A percentile compares a stretch with the other conserved stretches of the same genome.
Evolutionary conservation across 1,139 yeast species (phyloP).

Genomic region (Blastobotrys arbuscula): DNA sequence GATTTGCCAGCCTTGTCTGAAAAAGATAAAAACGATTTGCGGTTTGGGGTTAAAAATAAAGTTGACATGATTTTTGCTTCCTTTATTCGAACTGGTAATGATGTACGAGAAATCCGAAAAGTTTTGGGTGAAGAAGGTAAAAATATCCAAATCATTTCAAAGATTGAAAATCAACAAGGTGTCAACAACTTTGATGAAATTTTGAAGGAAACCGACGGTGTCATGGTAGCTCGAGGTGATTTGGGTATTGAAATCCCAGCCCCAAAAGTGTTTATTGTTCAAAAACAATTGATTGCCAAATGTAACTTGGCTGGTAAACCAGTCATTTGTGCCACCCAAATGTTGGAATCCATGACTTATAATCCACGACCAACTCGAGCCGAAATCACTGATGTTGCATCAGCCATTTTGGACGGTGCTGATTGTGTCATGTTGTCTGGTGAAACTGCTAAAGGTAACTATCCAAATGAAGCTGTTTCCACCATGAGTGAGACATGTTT

Average conservation of each 20-base stretch:
- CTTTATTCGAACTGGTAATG: constrained; percentile 91
- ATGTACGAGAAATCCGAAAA: constrained; percentile 82
- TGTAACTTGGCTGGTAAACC: constrained; percentile 99
- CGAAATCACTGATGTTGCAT: constrained; percentile 98
- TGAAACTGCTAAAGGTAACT: constrained; percentile 99
- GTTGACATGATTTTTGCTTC: constrained; percentile 99
- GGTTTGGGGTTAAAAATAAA: constrained; percentile 92
- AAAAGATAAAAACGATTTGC: constrained; percentile 87
- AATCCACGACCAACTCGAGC: constrained; percentile 99
- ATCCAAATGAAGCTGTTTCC: constrained; percentile 94
- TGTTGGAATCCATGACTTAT: constrained; percentile 99
- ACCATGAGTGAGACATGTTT: constrained; percentile 98
- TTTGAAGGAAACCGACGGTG: constrained; percentile 93
- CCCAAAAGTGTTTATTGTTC: constrained; percentile 96
- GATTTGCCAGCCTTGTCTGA: constrained; percentile 97
- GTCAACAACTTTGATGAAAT: constrained; percentile 98
- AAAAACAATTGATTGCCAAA: constrained; percentile 97
- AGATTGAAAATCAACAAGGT: constrained; percentile 99
- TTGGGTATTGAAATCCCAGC: constrained; percentile 99
- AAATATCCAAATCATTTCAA: constrained; percentile 90
- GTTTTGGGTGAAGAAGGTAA: constrained; percentile 96
- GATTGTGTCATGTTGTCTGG: constrained; percentile 99
- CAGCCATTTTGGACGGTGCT: constrained; percentile 98
- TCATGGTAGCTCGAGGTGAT: constrained; percentile 98
- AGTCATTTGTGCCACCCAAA: constrained; percentile 98